phyloP scores from a whole-genome alignment of 2,329 filamentous ascomycete species.

The Epichloe sp. region DNA sequence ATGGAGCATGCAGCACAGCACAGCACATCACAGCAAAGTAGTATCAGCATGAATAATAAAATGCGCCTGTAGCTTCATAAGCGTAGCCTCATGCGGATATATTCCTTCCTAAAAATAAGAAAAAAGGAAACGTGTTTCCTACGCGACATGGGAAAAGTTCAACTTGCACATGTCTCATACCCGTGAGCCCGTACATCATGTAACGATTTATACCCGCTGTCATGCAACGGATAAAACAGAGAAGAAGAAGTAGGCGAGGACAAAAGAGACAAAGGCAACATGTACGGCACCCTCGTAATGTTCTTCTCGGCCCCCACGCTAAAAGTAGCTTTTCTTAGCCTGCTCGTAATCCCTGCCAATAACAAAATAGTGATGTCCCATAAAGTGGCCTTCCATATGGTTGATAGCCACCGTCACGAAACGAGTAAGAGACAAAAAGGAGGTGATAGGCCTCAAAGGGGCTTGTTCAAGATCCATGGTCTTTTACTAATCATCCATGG shows the following conservation, averaged over 20 bases:
- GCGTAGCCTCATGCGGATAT: not conserved
- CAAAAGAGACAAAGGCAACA: not conserved
- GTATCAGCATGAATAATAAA: not conserved
- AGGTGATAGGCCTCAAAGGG: not conserved
- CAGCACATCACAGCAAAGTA: not conserved
- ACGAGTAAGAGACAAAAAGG: too few relatives aligned
- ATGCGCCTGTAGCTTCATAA: not conserved
- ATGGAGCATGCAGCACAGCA: too few relatives aligned
- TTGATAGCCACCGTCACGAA: too few relatives aligned
- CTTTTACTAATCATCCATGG: constrained; percentile 34
- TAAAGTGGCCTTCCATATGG: too few relatives aligned
- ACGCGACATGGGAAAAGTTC: too few relatives aligned
- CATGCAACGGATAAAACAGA: not conserved
- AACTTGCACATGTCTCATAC: not conserved
- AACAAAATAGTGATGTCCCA: too few relatives aligned
- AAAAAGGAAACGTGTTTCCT: too few relatives aligned
- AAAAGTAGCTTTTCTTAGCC: too few relatives aligned
- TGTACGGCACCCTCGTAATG: too few relatives aligned
- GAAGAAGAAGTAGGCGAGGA: not conserved
- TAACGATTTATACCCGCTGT: not conserved
- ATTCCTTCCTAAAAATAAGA: not conserved
- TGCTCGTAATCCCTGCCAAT: too few relatives aligned
- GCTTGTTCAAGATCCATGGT: not conserved
- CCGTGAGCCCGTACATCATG: not conserved
- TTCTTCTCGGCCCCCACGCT: too few relatives aligned